phyloP scores from a whole-genome alignment of 495 filamentous ascomycete genomes.

The Mytilinidion resinicola region DNA sequence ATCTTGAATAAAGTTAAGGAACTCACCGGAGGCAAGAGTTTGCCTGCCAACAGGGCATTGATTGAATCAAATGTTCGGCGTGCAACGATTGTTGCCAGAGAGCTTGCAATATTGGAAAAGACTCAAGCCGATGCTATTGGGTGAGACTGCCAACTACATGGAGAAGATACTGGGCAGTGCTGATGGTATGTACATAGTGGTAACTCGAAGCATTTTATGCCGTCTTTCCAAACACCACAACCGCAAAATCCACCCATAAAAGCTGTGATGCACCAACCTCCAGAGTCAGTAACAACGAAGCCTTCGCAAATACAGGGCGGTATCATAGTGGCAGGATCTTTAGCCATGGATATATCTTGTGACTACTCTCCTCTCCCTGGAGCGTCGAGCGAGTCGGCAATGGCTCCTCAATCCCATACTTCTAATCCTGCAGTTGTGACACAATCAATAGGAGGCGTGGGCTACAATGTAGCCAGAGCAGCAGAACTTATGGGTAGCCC shows the following conservation, averaged over 20 bases:
- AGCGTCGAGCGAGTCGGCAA: slow-evolving; percentile 24
- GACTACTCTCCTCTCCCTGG: slow-evolving; percentile 53
- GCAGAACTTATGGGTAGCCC: slow-evolving; percentile 55
- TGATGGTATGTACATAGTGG: slow-evolving; percentile 27
- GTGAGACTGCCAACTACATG: slow-evolving; percentile 16
- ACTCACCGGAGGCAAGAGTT: slow-evolving; percentile 64
- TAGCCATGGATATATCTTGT: slow-evolving; percentile 84
- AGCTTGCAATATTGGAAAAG: slow-evolving; percentile 58
- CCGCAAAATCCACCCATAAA: not conserved
- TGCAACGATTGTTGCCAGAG: slow-evolving; percentile 72
- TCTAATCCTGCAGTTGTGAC: slow-evolving; percentile 78
- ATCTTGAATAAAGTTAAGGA: slow-evolving; percentile 76
- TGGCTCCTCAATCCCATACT: slow-evolving; percentile 58
- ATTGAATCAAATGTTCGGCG: slow-evolving; percentile 73
- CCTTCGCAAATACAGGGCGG: slow-evolving; percentile 33
- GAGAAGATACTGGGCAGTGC: slow-evolving; percentile 10
- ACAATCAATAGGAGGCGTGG: slow-evolving; percentile 87
- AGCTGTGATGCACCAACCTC: not conserved
- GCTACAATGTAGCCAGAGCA: slow-evolving; percentile 83
- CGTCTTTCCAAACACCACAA: slow-evolving; percentile 5
- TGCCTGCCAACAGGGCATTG: slow-evolving; percentile 69
- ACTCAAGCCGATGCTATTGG: slow-evolving; percentile 21
- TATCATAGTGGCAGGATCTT: slow-evolving; percentile 80
- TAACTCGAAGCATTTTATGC: slow-evolving; percentile 7
- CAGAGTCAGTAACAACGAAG: not conserved